These are phyloP conservation scores for Hericium rajendrae DNA, from an alignment of 768 basidiomycete genomes.

Conservation along the genomic window DNA sequence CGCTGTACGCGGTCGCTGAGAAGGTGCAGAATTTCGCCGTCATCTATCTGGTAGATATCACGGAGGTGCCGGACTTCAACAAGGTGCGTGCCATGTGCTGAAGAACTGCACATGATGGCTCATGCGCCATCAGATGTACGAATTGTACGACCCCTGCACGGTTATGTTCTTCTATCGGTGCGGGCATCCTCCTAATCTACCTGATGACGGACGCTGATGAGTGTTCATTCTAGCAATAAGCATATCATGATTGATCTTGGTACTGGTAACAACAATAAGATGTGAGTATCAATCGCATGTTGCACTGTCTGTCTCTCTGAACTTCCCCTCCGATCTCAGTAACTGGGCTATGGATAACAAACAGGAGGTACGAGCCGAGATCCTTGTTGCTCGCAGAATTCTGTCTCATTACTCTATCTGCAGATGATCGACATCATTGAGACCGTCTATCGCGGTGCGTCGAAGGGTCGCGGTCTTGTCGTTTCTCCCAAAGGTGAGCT, in stretches of 20 bases:
- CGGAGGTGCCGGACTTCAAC: conserved; percentile 96
- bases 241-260: conserved; percentile 99
- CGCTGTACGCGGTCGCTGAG: conserved; percentile 83
- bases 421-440: conserved; percentile 97
- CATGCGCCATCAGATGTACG: conserved; percentile 72
- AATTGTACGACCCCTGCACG: conserved; percentile 93
- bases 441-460: conserved; percentile 96
- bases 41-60: conserved; percentile 92
- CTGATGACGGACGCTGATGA: too few species aligned
- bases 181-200: conserved; percentile 16
- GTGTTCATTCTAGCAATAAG: conserved; percentile 58
- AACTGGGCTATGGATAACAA: conserved; percentile 99
- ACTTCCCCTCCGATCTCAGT: conserved; percentile 30
- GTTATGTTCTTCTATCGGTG: conserved; percentile 99
- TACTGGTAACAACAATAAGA: conserved; percentile 99
- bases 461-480: conserved; percentile 95
- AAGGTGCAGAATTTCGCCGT: conserved; percentile 99
- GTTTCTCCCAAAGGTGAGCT: conserved; percentile 86
- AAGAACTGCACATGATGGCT: neutral
- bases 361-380: conserved; percentile 64
- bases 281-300: conserved; percentile 43
- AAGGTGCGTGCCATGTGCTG: conserved; percentile 46
- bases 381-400: neutral
- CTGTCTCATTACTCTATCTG: neutral
- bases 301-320: neutral